phyloP scores from a whole-genome alignment of 306 rosid genomes.

The Dryas octopetala region DNA sequence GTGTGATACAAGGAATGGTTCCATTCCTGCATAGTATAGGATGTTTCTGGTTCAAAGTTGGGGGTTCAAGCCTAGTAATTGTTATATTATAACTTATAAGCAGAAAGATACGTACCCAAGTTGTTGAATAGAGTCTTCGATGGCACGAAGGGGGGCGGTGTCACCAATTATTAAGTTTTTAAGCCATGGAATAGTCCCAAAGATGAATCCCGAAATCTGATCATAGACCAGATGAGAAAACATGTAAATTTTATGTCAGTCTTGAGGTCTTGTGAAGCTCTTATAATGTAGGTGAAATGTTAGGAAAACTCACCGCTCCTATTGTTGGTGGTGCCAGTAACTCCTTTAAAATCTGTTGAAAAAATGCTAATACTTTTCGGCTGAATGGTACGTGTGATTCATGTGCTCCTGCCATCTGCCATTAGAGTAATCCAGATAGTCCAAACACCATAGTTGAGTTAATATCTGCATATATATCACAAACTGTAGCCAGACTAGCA shows the following conservation, averaged over 20 bases:
- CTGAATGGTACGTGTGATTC: slow-evolving; percentile 35
- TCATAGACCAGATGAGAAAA: slow-evolving; percentile 13
- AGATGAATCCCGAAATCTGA: slow-evolving; percentile 72
- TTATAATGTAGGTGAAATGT: not conserved
- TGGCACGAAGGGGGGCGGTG: slow-evolving; percentile 67
- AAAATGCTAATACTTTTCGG: slow-evolving; percentile 32
- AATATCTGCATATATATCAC: not conserved
- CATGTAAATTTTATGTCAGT: not conserved
- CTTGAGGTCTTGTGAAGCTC: not conserved
- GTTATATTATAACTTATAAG: not conserved
- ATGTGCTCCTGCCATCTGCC: slow-evolving; percentile 40
- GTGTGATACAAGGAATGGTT: slow-evolving; percentile 83
- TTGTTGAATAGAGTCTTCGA: slow-evolving; percentile 56
- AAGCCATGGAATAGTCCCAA: slow-evolving; percentile 67
- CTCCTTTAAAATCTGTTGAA: slow-evolving; percentile 45
- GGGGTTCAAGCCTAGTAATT: not conserved
- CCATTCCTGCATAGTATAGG: slow-evolving; percentile 51
- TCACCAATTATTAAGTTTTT: slow-evolving; percentile 58
- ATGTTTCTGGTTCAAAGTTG: not conserved
- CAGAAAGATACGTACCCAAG: slow-evolving; percentile 56
- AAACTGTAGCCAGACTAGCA: not conserved
- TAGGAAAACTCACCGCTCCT: slow-evolving; percentile 58
- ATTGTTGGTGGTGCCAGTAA: slow-evolving; percentile 76
- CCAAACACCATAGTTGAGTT: slow-evolving; percentile 4
- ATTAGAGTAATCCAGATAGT: slow-evolving; percentile 4